Conservation (phyloP, 2,329 filamentous ascomycete genomes). For the Herpotrichia juniperi region DNA sequence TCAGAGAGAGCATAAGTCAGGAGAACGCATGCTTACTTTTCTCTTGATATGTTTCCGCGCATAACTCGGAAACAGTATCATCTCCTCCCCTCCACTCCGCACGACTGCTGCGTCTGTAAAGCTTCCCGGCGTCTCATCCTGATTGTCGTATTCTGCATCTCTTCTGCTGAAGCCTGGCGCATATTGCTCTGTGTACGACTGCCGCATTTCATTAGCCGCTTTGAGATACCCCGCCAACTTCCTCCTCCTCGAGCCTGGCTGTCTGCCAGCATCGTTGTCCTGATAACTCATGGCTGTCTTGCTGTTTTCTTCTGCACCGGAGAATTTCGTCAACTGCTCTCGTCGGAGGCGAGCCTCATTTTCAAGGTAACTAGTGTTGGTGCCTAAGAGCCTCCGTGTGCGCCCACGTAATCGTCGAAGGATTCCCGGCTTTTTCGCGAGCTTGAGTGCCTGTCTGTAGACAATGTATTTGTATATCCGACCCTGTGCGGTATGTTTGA, state of each 20-base stretch:
- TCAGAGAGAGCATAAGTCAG: slow-evolving; percentile 9
- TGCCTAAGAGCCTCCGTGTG: slow-evolving; percentile 36
- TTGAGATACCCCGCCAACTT: slow-evolving; percentile 77
- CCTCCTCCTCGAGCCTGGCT: slow-evolving; percentile 75
- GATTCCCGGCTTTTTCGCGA: slow-evolving; percentile 32
- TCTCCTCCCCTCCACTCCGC: slow-evolving; percentile 81
- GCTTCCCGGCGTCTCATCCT: slow-evolving; percentile 68
- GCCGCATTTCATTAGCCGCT: slow-evolving; percentile 73
- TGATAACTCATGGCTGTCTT: slow-evolving; percentile 33
- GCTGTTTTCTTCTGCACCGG: slow-evolving; percentile 28
- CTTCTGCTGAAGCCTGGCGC: slow-evolving; percentile 53
- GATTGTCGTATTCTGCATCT: slow-evolving; percentile 51
- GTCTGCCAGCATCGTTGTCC: slow-evolving; percentile 48
- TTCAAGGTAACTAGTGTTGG: slow-evolving; percentile 33
- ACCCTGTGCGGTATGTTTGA: slow-evolving; percentile 74
- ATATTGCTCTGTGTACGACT: slow-evolving; percentile 67
- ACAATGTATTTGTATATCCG: slow-evolving; percentile 78
- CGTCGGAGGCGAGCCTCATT: slow-evolving; percentile 39
- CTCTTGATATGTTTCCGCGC: slow-evolving; percentile 71
- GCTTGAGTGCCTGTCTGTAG: slow-evolving; percentile 58
- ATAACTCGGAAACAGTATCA: slow-evolving; percentile 95
- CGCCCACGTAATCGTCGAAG: slow-evolving; percentile 38
- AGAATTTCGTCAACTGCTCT: slow-evolving; percentile 35
- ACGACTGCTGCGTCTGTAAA: slow-evolving; percentile 87
- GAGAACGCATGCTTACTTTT: slow-evolving; percentile 38